Percentiles rank a stretch among this genome's conserved stretches.
These are phyloP conservation scores for Anisodus tanguticus DNA, from an alignment of 257 asterid species.

Conservation along the genomic window DNA sequence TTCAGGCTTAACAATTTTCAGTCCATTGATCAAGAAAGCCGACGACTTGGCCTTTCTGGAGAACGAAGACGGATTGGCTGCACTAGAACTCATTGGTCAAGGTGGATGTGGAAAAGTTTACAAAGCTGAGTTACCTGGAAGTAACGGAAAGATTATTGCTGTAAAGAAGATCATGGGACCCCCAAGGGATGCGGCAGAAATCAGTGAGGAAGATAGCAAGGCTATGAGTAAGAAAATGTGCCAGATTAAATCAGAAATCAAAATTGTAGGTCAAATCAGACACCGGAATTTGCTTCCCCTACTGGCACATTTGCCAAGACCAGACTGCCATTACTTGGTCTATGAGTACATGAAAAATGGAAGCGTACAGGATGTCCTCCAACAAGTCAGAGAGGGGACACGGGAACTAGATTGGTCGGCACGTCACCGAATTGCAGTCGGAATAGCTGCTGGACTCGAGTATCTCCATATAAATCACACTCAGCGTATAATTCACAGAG, in stretches of 20 bases:
- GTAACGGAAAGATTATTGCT: constrained; percentile 70
- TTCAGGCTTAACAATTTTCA: constrained; percentile 57
- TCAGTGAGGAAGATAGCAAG: constrained; percentile 70
- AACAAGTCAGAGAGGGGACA: constrained; percentile 44
- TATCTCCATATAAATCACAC: constrained; percentile 71
- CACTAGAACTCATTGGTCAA: constrained; percentile 27
- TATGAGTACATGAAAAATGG: constrained; percentile 91
- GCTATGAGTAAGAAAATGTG: constrained; percentile 67
- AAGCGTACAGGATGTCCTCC: constrained; percentile 70
- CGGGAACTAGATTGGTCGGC: constrained; percentile 64
- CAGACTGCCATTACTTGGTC: constrained; percentile 76
- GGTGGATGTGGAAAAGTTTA: constrained; percentile 81
- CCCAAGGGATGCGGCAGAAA: constrained; percentile 56
- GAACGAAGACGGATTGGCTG: constrained; percentile 62
- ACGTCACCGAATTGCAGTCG: constrained; percentile 67
- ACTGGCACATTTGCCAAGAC: constrained; percentile 76
- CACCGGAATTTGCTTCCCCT: constrained; percentile 77
- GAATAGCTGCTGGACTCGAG: constrained; percentile 79
- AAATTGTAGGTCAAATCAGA: constrained; percentile 81
- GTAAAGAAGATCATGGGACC: constrained; percentile 71
- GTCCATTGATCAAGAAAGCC: constrained; percentile 71
- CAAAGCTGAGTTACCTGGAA: constrained; percentile 72
- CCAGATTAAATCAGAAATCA: constrained; percentile 77
- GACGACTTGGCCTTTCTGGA: constrained; percentile 83
- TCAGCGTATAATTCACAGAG: constrained; percentile 77